A percentile compares a stretch with the other conserved stretches of the same genome.
phyloP scores from a whole-genome alignment of 208 protist genomes.

The Acanthamoeba quina region DNA sequence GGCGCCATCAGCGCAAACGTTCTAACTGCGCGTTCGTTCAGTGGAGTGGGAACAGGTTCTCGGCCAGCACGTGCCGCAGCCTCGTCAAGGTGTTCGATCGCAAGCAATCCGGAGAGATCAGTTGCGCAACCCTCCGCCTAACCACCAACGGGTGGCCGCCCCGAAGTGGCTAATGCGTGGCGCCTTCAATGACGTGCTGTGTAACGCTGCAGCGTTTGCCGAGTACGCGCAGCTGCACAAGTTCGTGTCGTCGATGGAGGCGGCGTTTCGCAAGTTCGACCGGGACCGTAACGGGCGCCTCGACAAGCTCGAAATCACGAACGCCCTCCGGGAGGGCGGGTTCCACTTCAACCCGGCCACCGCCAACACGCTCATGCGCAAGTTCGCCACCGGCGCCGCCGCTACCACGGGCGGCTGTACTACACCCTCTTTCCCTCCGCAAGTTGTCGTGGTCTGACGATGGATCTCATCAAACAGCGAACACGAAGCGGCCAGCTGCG shows the following conservation, averaged over 20 bases:
- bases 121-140: background rate
- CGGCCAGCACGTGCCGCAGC: slow-evolving; percentile 25
- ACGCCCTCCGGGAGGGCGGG: slow-evolving; percentile 23
- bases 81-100: slow-evolving; percentile 51
- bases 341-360: slow-evolving; percentile 65
- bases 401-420: background rate
- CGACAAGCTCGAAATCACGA: slow-evolving; percentile 31
- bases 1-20: background rate
- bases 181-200: background rate
- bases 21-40: background rate
- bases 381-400: background rate
- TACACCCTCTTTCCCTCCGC: background rate
- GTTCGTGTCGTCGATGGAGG: slow-evolving; percentile 59
- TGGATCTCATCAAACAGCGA: background rate
- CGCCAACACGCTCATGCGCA: slow-evolving; percentile 48
- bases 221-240: slow-evolving; percentile 69
- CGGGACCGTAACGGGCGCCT: slow-evolving; percentile 1
- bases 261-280: slow-evolving; percentile 50
- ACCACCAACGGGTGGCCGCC: background rate
- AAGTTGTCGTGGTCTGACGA: background rate
- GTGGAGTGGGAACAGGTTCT: slow-evolving; percentile 49
- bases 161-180: background rate
- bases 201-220: background rate
- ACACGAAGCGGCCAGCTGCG: background rate
- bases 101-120: slow-evolving; percentile 56